A percentile compares a stretch with the other conserved stretches of the same genome.
These are phyloP conservation scores for Termitomyces sp. DNA, from an alignment of 768 basidiomycete genomes.

Conservation along the genomic window DNA sequence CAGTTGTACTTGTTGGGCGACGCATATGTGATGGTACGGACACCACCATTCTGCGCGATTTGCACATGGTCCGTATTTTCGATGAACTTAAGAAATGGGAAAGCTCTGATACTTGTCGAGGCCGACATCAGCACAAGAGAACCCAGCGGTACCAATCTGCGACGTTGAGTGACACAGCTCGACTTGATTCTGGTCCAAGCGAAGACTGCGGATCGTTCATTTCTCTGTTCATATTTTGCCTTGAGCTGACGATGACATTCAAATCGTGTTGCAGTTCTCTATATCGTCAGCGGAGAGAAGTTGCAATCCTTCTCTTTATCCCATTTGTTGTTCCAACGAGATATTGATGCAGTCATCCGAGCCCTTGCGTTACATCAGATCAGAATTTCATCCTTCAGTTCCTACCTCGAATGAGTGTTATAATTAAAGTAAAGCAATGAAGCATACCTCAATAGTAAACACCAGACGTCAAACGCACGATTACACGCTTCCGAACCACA, in stretches of 20 bases:
- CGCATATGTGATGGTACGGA: conserved; percentile 62
- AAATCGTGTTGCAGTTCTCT: too few species aligned
- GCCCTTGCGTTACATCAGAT: conserved; percentile 52
- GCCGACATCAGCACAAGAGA: too few species aligned
- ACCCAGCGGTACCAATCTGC: too few species aligned
- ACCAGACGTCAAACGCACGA: conserved; percentile 87
- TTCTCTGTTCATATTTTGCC: too few species aligned
- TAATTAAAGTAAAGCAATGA: too few species aligned
- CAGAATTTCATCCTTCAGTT: neutral
- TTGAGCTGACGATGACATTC: too few species aligned
- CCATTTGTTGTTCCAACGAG: conserved; percentile 91
- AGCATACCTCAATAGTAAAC: conserved; percentile 87
- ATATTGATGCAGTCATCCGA: conserved; percentile 98
- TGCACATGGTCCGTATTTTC: too few species aligned
- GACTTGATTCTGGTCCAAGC: neutral
- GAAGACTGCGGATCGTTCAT: conserved; percentile 43
- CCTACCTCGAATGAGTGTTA: neutral
- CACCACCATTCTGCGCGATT: conserved; percentile 59
- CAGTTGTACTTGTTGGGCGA: conserved; percentile 94
- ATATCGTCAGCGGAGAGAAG: too few species aligned
- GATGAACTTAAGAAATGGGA: neutral
- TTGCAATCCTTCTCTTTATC: too few species aligned
- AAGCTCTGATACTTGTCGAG: neutral
- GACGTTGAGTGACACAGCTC: too few species aligned
- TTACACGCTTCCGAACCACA: conserved; percentile 93